These are phyloP conservation scores for Aspergillus brasiliensis DNA, from an alignment of 2,329 filamentous ascomycete species.

Conservation along the genomic window DNA sequence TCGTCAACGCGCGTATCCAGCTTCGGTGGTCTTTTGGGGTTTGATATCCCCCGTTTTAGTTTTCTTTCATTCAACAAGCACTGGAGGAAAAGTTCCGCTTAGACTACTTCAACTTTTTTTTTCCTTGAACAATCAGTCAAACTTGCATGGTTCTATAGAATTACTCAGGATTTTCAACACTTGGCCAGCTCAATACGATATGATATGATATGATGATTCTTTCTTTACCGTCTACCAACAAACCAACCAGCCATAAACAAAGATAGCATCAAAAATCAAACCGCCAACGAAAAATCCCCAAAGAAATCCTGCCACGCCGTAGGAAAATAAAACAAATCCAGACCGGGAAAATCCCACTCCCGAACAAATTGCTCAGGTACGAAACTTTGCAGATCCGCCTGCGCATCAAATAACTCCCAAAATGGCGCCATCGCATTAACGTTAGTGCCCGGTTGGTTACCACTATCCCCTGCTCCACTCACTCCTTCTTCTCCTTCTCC, in stretches of 20 bases:
- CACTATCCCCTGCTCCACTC: constrained; percentile 14
- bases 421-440: constrained; percentile 24
- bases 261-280: constrained; percentile 17
- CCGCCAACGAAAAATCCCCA: constrained; percentile 43
- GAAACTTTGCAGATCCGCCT: constrained; percentile 56
- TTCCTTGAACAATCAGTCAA: background rate
- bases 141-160: background rate
- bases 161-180: background rate
- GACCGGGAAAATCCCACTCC: constrained; percentile 61
- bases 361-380: constrained; percentile 58
- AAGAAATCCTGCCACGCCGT: constrained; percentile 53
- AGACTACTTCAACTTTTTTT: constrained; percentile 4
- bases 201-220: background rate
- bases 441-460: background rate
- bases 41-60: constrained; percentile 4
- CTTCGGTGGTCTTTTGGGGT: background rate
- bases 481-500: background rate
- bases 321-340: constrained; percentile 55
- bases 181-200: background rate
- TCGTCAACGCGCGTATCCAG: background rate
- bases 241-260: background rate
- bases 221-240: background rate
- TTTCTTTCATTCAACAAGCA: constrained; percentile 20
- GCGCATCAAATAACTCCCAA: constrained; percentile 41
- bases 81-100: constrained; percentile 19